Evolutionary conservation across 495 filamentous ascomycete genomes (phyloP).

Genomic region (Paragyromitra xinjiangensis): DNA sequence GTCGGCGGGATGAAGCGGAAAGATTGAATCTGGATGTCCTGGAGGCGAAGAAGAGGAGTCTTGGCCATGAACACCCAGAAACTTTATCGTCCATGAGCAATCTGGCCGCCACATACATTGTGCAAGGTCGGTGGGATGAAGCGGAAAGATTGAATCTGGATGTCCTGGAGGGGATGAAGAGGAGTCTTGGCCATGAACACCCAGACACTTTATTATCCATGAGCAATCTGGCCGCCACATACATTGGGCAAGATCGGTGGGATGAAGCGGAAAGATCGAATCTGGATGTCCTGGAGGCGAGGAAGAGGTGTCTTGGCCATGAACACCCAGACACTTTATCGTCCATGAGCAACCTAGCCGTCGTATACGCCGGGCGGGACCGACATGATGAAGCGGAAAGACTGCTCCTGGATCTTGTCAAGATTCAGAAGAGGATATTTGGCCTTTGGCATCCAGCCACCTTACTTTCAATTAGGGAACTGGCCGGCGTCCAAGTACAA

Average conservation of each 20-base stretch:
- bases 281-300: neutral
- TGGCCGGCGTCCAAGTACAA: neutral
- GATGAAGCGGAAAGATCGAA: neutral
- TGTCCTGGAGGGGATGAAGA: no score
- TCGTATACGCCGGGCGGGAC: neutral
- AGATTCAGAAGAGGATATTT: neutral
- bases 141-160: no score
- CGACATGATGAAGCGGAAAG: neutral
- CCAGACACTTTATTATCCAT: neutral
- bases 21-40: no score
- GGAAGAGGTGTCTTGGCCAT: neutral
- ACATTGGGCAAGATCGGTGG: neutral
- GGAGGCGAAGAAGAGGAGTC: no score
- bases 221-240: neutral
- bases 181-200: no score
- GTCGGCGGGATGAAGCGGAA: no score
- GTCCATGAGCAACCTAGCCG: constrained; percentile 2
- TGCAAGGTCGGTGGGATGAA: no score
- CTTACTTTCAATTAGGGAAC: no score
- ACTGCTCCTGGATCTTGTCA: neutral
- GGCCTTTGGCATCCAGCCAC: no score
- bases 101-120: no score
- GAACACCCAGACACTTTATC: constrained; percentile 17
- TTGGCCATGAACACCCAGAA: no score
- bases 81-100: no score